phyloP scores from a whole-genome alignment of 495 filamentous ascomycete genomes.

The Chaetomidium leptoderma region DNA sequence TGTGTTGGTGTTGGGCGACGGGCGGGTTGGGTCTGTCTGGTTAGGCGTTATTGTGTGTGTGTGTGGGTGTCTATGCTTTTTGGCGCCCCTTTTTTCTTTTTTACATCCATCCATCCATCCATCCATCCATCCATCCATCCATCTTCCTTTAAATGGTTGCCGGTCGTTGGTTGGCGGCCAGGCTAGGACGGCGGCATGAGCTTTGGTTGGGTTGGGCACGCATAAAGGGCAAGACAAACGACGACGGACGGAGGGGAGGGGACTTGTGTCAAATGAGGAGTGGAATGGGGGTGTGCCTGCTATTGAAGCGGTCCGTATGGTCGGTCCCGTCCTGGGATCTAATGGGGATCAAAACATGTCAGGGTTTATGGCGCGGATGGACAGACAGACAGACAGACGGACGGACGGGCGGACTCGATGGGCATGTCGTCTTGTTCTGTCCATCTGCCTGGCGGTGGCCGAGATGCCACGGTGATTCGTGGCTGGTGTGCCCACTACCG shows the following conservation, averaged over 20 bases:
- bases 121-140: too few relatives aligned
- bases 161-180: neutral
- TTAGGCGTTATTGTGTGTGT: too few relatives aligned
- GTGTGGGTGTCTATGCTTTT: neutral
- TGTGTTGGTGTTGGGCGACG: neutral
- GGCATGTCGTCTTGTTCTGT: neutral
- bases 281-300: neutral
- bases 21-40: neutral
- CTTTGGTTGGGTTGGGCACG: neutral
- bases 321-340: too few relatives aligned
- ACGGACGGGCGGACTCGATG: neutral
- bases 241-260: neutral
- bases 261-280: neutral
- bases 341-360: neutral
- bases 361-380: neutral
- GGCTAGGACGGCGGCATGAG: neutral
- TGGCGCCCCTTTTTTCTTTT: neutral
- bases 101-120: too few relatives aligned
- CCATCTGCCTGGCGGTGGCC: neutral
- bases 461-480: slow-evolving; percentile 5
- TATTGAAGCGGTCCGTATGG: neutral
- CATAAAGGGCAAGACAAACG: neutral
- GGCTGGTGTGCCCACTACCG: slow-evolving; percentile 8
- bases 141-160: neutral
- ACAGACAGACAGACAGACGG: too few relatives aligned